Evolutionary conservation across 1,139 yeast species (phyloP).

Genomic region (Kazachstania sp.): DNA sequence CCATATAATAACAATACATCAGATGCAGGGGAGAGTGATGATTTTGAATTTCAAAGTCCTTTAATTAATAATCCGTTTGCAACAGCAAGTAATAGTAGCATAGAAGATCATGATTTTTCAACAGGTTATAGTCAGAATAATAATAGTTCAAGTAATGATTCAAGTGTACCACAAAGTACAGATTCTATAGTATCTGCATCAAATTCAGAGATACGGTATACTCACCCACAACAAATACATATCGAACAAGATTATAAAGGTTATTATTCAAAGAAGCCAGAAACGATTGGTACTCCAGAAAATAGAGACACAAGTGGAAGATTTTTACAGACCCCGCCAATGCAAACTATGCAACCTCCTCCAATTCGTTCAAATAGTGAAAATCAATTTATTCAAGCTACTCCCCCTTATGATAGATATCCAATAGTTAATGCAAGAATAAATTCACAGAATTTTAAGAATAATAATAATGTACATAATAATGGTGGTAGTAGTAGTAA

Average conservation of each 20-base stretch:
- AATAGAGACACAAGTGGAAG: conserved; percentile 5
- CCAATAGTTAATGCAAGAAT: conserved; percentile 42
- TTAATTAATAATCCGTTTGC: neutral
- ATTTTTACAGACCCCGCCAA: neutral
- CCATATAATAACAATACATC: neutral
- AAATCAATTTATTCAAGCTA: conserved; percentile 37
- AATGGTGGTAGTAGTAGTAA: neutral
- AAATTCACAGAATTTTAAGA: neutral
- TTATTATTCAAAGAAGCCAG: conserved; percentile 25
- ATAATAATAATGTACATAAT: no score
- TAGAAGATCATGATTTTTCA: neutral
- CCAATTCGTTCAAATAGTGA: neutral
- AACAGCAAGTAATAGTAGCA: neutral
- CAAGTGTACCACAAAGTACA: neutral
- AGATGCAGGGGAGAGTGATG: neutral
- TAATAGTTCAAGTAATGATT: neutral
- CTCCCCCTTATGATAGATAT: conserved; percentile 51
- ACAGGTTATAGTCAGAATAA: neutral
- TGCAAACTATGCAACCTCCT: neutral
- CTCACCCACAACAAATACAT: neutral
- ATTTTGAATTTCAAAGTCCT: neutral
- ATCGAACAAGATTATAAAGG: conserved; percentile 26
- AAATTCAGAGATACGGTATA: conserved; percentile 1
- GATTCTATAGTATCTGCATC: neutral
- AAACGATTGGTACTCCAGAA: conserved; percentile 3